Base-by-base conservation (phyloP, 805 yeast genomes). In the Candida ovalis region DNA sequence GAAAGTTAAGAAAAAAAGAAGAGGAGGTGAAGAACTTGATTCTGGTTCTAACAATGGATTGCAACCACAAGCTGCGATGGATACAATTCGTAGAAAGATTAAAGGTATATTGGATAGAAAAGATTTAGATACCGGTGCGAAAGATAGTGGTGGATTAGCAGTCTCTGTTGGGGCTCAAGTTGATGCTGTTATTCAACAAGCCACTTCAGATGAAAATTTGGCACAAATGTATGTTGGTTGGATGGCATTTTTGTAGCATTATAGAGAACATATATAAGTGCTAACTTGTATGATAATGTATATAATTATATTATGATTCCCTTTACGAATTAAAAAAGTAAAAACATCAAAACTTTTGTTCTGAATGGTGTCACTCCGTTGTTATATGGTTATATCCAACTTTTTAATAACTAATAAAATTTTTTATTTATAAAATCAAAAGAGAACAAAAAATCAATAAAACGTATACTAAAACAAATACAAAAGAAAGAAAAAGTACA, bases 191-290 rank as follows among this genome's bases (percentile, higher is more conserved):
- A 86, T 92, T 28, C 88, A 86, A 56, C 87, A 85, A 52, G 94
- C 98, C 0, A 77, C 87, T 0, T 81, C 88, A 1, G 71, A 71
- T 4, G 88, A 82, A 41, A 83, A 84, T 53, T 67, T 94, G 39
- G 75, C 88, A 27, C 85, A 77, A 55, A 92, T 94, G 99, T 94
- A 88, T 66, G 81, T 86, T 23, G 99, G 99, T 3, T 94, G 99
- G 99, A 72, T 81, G 68, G 78, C 94, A 8, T 82, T 84, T 64
- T 74, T 84, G 72, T 82, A 61, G 48, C n/a, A n/a, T n/a, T n/a
- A n/a, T n/a, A 30, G 30, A 12, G 12, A 27, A 27, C 30, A 12
- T n/a, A n/a, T n/a, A n/a, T n/a, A n/a, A n/a, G n/a, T n/a, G n/a
- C n/a, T n/a, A n/a, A n/a, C n/a, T n/a, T n/a, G n/a, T n/a, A n/a